Conservation (phyloP, 306 rosid species). For the Cicer yamashitae region DNA sequence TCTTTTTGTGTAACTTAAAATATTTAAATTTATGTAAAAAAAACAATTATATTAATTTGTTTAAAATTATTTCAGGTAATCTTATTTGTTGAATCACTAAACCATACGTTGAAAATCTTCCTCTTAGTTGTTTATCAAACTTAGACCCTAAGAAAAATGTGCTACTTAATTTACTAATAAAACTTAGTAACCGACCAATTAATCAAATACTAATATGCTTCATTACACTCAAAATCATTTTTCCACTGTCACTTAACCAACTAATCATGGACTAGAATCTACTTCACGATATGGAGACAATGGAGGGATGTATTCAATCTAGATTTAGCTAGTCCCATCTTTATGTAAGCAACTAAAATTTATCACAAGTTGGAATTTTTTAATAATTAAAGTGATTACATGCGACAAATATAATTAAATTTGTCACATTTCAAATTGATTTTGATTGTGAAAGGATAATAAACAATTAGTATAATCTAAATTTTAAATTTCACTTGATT, state of each 20-base stretch:
- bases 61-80: neutral
- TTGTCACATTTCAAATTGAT: conserved; percentile 17
- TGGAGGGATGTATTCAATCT: conserved; percentile 8
- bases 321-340: conserved; percentile 22
- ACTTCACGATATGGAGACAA: conserved; percentile 30
- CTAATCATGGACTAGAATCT: conserved; percentile 32
- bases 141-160: conserved; percentile 59
- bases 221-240: conserved; percentile 25
- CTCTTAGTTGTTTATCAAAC: conserved; percentile 72
- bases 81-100: conserved; percentile 44
- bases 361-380: conserved; percentile 17
- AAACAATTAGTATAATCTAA: neutral
- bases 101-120: conserved; percentile 33
- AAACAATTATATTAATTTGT: neutral
- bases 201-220: conserved; percentile 44
- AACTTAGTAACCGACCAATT: conserved; percentile 47
- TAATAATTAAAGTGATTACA: conserved; percentile 31
- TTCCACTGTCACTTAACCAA: conserved; percentile 44
- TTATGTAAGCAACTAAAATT: conserved; percentile 42
- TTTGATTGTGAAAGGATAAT: conserved; percentile 5
- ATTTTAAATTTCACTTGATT: conserved; percentile 28
- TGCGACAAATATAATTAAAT: conserved; percentile 14
- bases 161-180: conserved; percentile 11
- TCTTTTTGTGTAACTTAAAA: too few species aligned
- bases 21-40: too few species aligned